Percentiles rank a stretch among this genome's conserved stretches.
Conservation (phyloP, 2,329 filamentous ascomycete genomes). For the Xylaria sp. region DNA sequence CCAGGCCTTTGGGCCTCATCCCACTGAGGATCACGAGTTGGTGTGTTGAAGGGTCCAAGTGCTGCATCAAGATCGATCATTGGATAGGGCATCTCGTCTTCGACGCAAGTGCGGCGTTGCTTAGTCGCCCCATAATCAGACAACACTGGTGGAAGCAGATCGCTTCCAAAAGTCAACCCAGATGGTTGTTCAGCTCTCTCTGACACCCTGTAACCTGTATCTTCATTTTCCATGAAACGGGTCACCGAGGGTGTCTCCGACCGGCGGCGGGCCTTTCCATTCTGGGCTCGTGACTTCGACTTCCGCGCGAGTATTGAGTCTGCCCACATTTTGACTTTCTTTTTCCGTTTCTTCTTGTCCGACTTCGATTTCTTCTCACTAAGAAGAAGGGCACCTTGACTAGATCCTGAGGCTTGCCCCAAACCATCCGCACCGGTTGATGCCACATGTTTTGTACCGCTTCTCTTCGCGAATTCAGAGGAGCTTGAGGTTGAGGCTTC, state of each 20-base stretch:
- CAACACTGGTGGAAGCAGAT: slow-evolving; percentile 31
- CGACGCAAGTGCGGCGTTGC: slow-evolving; percentile 32
- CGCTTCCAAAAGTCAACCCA: slow-evolving; percentile 38
- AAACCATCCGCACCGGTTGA: slow-evolving; percentile 37
- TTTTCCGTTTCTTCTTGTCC: slow-evolving; percentile 48
- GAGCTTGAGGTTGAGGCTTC: slow-evolving; percentile 46
- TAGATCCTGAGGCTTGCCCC: slow-evolving; percentile 9
- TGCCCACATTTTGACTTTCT: slow-evolving; percentile 71
- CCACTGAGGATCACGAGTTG: slow-evolving; percentile 59
- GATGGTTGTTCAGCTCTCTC: slow-evolving; percentile 29
- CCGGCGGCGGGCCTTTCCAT: slow-evolving; percentile 37
- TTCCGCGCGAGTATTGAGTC: slow-evolving; percentile 62
- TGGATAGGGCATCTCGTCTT: slow-evolving; percentile 64
- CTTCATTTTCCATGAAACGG: slow-evolving; percentile 30
- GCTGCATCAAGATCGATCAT: slow-evolving; percentile 95
- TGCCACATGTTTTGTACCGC: slow-evolving; percentile 26
- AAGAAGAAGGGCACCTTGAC: slow-evolving; percentile 20
- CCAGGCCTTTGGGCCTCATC: slow-evolving; percentile 59
- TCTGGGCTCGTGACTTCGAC: slow-evolving; percentile 45
- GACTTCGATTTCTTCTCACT: slow-evolving; percentile 34
- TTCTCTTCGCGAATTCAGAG: slow-evolving; percentile 35
- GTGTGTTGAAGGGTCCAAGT: slow-evolving; percentile 85
- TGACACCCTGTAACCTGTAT: slow-evolving; percentile 26
- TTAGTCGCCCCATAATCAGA: slow-evolving; percentile 37
- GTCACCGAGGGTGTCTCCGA: slow-evolving; percentile 45